Conservation (phyloP, 352 stramenopile species). For the Phytophthora kernoviae region DNA sequence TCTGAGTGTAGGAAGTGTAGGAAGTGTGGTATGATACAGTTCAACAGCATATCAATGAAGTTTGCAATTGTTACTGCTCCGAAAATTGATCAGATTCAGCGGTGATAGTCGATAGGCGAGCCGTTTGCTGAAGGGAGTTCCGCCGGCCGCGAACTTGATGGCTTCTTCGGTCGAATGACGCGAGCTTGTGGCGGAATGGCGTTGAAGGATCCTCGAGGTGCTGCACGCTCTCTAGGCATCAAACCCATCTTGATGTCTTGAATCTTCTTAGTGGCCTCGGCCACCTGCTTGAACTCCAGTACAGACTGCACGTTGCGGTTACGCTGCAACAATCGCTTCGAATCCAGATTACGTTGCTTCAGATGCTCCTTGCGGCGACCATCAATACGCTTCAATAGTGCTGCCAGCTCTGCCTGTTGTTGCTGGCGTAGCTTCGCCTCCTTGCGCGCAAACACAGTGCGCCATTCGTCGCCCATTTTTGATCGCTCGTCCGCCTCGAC, state of each 20-base stretch:
- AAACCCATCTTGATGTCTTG: constrained; percentile 85
- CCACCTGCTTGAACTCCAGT: constrained; percentile 92
- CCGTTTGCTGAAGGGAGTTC: constrained; percentile 19
- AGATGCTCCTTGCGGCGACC: constrained; percentile 93
- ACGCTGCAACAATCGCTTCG: constrained; percentile 93
- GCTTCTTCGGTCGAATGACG: constrained; percentile 76
- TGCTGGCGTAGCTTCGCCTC: constrained; percentile 91
- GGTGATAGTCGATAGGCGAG: constrained; percentile 31
- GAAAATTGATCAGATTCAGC: constrained; percentile 9
- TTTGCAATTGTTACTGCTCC: not conserved
- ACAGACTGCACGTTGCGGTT: constrained; percentile 95
- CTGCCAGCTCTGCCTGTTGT: constrained; percentile 92
- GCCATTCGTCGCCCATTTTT: constrained; percentile 88
- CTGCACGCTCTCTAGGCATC: constrained; percentile 63
- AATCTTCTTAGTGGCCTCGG: constrained; percentile 75
- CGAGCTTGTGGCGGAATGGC: constrained; percentile 79
- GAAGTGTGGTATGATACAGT: not conserved
- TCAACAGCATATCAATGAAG: no score
- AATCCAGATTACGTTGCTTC: constrained; percentile 93
- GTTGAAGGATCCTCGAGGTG: constrained; percentile 57
- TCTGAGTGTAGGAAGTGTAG: no score
- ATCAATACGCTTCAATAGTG: constrained; percentile 95
- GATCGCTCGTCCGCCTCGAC: constrained; percentile 92
- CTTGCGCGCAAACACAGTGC: constrained; percentile 82
- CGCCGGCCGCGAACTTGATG: constrained; percentile 39